Conservation (phyloP, 768 basidiomycete genomes). For the Suillus variegatus region DNA sequence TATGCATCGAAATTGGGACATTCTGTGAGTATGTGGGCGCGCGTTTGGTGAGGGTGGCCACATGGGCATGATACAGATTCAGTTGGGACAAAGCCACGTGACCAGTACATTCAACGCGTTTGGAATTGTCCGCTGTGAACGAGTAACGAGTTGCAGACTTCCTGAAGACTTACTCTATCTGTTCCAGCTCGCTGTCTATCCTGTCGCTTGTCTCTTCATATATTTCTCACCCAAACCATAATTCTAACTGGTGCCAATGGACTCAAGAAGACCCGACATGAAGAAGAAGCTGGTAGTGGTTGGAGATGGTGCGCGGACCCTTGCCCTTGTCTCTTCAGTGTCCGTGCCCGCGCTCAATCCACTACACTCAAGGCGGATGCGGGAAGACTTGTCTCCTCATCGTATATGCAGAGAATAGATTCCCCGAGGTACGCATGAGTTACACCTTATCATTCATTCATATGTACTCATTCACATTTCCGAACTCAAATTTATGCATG, state of each 20-base stretch:
- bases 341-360: slow-evolving; percentile 26
- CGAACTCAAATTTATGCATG: not conserved
- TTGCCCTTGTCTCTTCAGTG: slow-evolving; percentile 22
- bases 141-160: not conserved
- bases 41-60: too few species aligned
- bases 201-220: not conserved
- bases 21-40: too few species aligned
- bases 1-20: too few species aligned
- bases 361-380: slow-evolving; percentile 62
- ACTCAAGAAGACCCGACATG: slow-evolving; percentile 64
- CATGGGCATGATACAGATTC: too few species aligned
- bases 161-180: not conserved
- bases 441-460: slow-evolving; percentile 7
- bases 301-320: slow-evolving; percentile 68
- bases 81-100: too few species aligned
- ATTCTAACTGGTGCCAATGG: slow-evolving; percentile 19
- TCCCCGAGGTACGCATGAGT: slow-evolving; percentile 76
- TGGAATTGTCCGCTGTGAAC: not conserved
- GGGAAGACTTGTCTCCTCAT: slow-evolving; percentile 96
- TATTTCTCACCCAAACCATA: not conserved
- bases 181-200: not conserved
- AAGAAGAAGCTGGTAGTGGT: slow-evolving; percentile 90
- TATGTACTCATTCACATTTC: slow-evolving; percentile 5
- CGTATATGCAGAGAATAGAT: slow-evolving; percentile 94
- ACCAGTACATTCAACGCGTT: slow-evolving; percentile 2